Conservation (phyloP, 495 filamentous ascomycete genomes). For the Daldinia childiae region DNA sequence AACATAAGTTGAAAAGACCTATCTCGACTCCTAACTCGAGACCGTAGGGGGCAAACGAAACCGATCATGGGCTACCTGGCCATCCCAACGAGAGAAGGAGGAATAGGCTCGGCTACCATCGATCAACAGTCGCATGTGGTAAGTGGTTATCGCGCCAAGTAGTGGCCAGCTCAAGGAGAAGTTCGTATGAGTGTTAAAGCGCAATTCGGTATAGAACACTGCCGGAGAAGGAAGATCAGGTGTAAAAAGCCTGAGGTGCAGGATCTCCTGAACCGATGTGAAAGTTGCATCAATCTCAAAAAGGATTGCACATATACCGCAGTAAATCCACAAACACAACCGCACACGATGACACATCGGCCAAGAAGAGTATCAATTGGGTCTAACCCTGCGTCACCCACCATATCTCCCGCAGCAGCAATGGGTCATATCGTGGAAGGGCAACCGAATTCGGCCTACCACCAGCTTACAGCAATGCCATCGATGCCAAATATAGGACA, state of each 20-base stretch:
- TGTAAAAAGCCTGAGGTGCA: conserved; percentile 74
- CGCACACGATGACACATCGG: conserved; percentile 53
- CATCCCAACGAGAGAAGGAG: conserved; percentile 81
- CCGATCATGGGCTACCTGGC: conserved; percentile 50
- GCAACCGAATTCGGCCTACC: conserved; percentile 54
- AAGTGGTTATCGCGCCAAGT: conserved; percentile 56
- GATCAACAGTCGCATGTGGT: conserved; percentile 98
- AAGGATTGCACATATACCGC: conserved; percentile 96
- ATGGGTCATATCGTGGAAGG: conserved; percentile 55
- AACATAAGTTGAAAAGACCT: conserved; percentile 66
- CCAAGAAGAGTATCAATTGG: conserved; percentile 52
- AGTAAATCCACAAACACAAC: conserved; percentile 80
- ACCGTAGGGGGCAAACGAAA: conserved; percentile 51
- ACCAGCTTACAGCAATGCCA: conserved; percentile 56
- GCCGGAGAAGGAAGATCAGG: conserved; percentile 93
- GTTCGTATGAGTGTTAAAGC: conserved; percentile 33
- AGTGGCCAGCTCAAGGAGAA: conserved; percentile 22
- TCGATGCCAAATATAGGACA: conserved; percentile 59
- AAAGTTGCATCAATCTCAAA: conserved; percentile 94
- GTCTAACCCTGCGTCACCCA: conserved; percentile 55
- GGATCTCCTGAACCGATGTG: conserved; percentile 86
- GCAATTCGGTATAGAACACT: conserved; percentile 71
- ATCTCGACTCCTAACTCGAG: conserved; percentile 74
- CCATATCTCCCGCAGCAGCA: conserved; percentile 61
- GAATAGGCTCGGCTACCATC: conserved; percentile 97